Conservation (phyloP, 768 basidiomycete genomes). For the Suillus subluteus region DNA sequence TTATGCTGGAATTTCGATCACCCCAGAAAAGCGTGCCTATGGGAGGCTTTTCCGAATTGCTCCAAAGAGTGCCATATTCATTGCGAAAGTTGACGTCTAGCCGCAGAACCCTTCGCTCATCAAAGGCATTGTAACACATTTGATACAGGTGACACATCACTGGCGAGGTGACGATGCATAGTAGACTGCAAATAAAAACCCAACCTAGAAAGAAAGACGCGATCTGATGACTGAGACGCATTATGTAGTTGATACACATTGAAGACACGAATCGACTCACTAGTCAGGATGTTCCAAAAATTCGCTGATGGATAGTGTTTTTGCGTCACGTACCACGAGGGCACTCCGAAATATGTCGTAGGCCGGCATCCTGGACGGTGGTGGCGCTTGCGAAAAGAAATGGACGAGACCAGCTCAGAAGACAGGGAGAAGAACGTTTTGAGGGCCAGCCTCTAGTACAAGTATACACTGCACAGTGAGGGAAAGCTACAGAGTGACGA, state of each 20-base stretch:
- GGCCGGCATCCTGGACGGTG: constrained; percentile 8
- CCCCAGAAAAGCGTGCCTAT: neutral
- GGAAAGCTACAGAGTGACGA: neutral
- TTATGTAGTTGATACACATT: neutral
- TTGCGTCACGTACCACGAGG: constrained; percentile 10
- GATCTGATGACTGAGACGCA: constrained; percentile 35
- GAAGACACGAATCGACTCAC: constrained; percentile 25
- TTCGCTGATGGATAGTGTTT: constrained; percentile 21
- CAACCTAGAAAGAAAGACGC: constrained; percentile 45
- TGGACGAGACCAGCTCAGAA: constrained; percentile 30
- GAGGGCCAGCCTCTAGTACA: constrained; percentile 17
- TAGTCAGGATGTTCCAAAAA: constrained; percentile 38
- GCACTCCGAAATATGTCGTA: constrained; percentile 4
- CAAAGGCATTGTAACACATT: constrained; percentile 2
- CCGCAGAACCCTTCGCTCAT: neutral
- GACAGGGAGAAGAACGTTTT: constrained; percentile 7
- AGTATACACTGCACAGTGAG: neutral
- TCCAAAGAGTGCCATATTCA: neutral
- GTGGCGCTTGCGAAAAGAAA: neutral
- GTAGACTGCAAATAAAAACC: constrained; percentile 40
- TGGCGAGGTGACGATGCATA: constrained; percentile 28
- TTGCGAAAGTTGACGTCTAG: neutral
- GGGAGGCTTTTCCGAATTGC: neutral
- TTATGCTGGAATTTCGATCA: neutral
- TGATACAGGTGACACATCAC: neutral